phyloP scores from a whole-genome alignment of 202 grass and related monocot species.

The Elaeis oleifera region DNA sequence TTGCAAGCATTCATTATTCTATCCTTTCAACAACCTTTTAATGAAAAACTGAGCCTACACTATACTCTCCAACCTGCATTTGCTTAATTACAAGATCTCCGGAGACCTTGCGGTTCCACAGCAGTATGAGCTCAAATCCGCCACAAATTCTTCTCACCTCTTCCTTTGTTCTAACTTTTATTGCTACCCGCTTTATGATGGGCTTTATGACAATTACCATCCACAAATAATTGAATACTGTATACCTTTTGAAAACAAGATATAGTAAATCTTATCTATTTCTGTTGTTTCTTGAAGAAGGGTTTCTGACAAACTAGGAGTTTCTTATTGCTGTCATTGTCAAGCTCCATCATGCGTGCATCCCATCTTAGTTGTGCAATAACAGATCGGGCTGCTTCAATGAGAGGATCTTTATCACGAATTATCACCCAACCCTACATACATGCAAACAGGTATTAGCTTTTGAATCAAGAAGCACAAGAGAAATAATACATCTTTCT shows the following conservation, averaged over 20 bases:
- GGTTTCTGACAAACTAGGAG: slow-evolving; percentile 87
- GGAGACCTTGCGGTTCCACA: slow-evolving; percentile 54
- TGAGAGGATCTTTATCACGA: slow-evolving; percentile 56
- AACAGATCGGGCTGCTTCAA: slow-evolving; percentile 74
- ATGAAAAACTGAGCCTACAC: slow-evolving; percentile 1
- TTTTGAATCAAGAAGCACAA: too few species aligned
- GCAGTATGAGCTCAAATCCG: slow-evolving; percentile 29
- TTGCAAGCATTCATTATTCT: too few species aligned
- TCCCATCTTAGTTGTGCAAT: slow-evolving; percentile 85
- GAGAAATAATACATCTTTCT: too few species aligned
- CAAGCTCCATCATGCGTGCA: slow-evolving; percentile 66
- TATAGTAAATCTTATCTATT: neutral
- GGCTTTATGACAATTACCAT: neutral
- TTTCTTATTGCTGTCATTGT: slow-evolving; percentile 85
- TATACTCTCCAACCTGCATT: slow-evolving; percentile 23
- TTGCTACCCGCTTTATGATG: neutral
- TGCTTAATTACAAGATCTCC: slow-evolving; percentile 37
- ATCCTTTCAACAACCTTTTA: too few species aligned
- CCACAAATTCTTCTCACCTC: slow-evolving; percentile 23
- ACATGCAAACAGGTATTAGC: neutral
- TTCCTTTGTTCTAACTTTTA: slow-evolving; percentile 7
- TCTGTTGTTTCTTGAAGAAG: slow-evolving; percentile 65
- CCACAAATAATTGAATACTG: neutral
- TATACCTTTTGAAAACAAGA: neutral
- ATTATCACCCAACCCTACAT: slow-evolving; percentile 92